Percentiles rank a stretch among this genome's conserved stretches.
Conservation (phyloP, 495 filamentous ascomycete genomes). For the Neurospora intermedia region DNA sequence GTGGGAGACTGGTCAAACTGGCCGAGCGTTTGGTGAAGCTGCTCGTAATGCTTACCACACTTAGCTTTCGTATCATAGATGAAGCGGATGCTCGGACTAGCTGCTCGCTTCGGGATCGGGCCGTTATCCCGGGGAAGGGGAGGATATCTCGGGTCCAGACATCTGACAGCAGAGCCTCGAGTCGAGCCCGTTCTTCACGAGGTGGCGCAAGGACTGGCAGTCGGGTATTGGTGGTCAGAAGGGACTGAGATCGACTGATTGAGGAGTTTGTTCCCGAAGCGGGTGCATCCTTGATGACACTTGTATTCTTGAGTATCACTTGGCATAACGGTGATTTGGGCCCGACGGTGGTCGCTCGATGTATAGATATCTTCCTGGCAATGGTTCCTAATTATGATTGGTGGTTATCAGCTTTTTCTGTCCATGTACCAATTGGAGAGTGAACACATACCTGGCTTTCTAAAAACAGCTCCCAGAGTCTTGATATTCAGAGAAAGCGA, state of each 20-base stretch:
- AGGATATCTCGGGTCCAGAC: slow-evolving; percentile 79
- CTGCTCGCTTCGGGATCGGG: slow-evolving; percentile 50
- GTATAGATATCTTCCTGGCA: slow-evolving; percentile 68
- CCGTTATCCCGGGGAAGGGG: slow-evolving; percentile 76
- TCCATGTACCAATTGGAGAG: slow-evolving; percentile 2
- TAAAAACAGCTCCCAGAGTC: slow-evolving; percentile 62
- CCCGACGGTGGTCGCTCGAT: slow-evolving; percentile 58
- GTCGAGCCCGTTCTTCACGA: slow-evolving; percentile 61
- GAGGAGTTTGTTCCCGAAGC: slow-evolving; percentile 27
- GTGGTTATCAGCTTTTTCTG: not conserved
- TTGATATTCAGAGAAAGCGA: slow-evolving; percentile 59
- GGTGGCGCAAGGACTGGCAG: slow-evolving; percentile 56
- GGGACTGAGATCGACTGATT: slow-evolving; percentile 61
- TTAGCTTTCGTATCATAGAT: slow-evolving; percentile 75
- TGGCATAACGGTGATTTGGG: slow-evolving; percentile 52
- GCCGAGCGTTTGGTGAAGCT: slow-evolving; percentile 52
- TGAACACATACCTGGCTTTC: slow-evolving; percentile 42
- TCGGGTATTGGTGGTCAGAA: slow-evolving; percentile 49
- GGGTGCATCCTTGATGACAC: slow-evolving; percentile 48
- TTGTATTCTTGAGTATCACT: slow-evolving; percentile 86
- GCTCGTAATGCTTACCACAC: slow-evolving; percentile 56
- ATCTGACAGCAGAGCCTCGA: slow-evolving; percentile 64
- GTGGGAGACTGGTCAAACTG: slow-evolving; percentile 19
- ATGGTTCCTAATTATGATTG: slow-evolving; percentile 43
- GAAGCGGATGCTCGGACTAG: slow-evolving; percentile 58